Evolutionary conservation across 2,329 filamentous ascomycete genomes (phyloP), one percentile per base, ranked within the genome.

Genomic region (Sodiomyces alkalinus): DNA sequence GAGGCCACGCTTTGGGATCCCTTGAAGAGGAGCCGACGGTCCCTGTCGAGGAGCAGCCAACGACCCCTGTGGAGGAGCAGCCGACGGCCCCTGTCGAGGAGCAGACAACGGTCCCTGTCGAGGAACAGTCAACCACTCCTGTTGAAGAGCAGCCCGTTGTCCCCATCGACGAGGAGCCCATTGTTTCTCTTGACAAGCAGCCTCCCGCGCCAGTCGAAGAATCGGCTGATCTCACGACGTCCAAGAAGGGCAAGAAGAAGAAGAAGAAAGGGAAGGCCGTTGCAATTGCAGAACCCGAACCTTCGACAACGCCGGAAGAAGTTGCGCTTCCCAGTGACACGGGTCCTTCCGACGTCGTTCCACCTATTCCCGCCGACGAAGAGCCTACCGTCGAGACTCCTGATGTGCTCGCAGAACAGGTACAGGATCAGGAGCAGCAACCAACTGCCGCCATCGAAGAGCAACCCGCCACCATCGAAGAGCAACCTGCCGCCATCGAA

Each of bases 201-300:
- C 12, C 23, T 25, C 15, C 20, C n/a, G 14, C 19, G 24, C 17
- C 26, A 13, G 27, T 18, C 11, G 27, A 33, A 10, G 31, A 26
- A 13, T 26, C 9, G 24, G 17, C 21, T 10, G 26, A 21, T 14
- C 17, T 24, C n/a, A 13, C 11, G n/a, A 36, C 28, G 29, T 39
- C 30, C 33, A 45, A 33, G 42, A 47, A 37, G 28, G 29, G 33
- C 33, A 46, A 48, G 26, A 47, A 42, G 37, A 42, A 43, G 32
- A 43, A 42, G 23, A 46, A 49, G 33, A 35, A 45, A 30, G 31
- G 33, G 15, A 39, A 39, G 22, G 29, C 14, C 7, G 10, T 16
- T 13, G 21, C 18, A 9, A 22, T 28, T 18, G 27, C 22, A 17
- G 18, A 15, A 17, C 14, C 6, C 15, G 22, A 30, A 9, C n/a